Evolutionary conservation across 495 filamentous ascomycete genomes (phyloP), one percentile per base, ranked within the genome.

Genomic region (Tuber brumale): DNA sequence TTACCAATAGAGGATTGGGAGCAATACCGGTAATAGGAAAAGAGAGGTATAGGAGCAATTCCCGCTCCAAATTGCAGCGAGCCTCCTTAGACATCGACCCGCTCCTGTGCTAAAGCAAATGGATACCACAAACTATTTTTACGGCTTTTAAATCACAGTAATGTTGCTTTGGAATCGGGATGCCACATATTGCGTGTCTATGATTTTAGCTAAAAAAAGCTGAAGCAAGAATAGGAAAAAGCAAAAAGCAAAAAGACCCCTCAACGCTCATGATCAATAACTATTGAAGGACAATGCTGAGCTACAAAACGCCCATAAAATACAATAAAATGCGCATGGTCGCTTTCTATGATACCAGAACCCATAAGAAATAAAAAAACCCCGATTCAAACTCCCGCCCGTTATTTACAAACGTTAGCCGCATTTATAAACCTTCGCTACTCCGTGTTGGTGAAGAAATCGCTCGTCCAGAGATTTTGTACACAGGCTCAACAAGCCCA

Each of bases 391-490:
- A 66, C 27, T 35, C 57, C 27, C 57, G 6, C 27, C 57, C 57
- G 18, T 18, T 66, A 66, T 66, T 66, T 66, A 66, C 57, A 66
- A 35, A 18, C 57, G 27, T 61, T 61, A 66, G 12, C 57, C 57
- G 10, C 57, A 66, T 66, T 66, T 66, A 66, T 66, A 66, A 66
- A 31, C 57, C 57, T 66, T 66, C 57, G 4, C 57, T 66, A 27
- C 57, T 66, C 27, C 57, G 57, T 66, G 57, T 66, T 66, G 51
- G 51, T 61, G 57, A 66, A 66, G 57, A 66, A 19, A 66, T 66
- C 3, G 57, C 57, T 35, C 57, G 12, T 27, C 57, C 57, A 6
- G 57, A 31, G 57, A 66, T 66, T 66, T 35, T 66, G 57, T 66
- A 66, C 57, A 66, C 14, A 2, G 57, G 57, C 57, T 66, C 57